These are phyloP conservation scores for Hypoxylon sp. DNA, from an alignment of 2,329 filamentous ascomycete genomes.

Conservation along the genomic window DNA sequence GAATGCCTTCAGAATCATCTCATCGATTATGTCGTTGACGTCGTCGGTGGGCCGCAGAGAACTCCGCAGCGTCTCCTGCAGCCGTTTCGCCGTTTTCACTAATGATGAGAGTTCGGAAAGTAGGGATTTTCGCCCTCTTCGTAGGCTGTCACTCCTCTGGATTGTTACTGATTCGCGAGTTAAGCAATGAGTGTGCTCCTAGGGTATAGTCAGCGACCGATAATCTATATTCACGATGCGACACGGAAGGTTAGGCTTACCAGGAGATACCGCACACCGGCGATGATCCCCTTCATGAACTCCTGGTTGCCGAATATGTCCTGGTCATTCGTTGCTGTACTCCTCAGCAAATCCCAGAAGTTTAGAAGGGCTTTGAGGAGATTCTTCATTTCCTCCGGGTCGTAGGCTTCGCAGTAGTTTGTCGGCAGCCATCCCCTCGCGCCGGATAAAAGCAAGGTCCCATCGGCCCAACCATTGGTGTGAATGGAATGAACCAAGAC, in stretches of 20 bases:
- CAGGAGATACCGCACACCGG: slow-evolving; percentile 87
- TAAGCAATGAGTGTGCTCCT: slow-evolving; percentile 90
- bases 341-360: slow-evolving; percentile 89
- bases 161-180: slow-evolving; percentile 82
- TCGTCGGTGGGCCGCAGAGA: slow-evolving; percentile 58
- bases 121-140: slow-evolving; percentile 83
- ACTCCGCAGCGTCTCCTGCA: slow-evolving; percentile 76
- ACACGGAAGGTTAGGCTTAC: slow-evolving; percentile 60
- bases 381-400: slow-evolving; percentile 84
- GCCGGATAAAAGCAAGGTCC: slow-evolving; percentile 85
- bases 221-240: background rate
- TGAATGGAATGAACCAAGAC: slow-evolving; percentile 96
- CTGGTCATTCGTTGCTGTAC: slow-evolving; percentile 76
- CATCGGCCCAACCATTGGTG: slow-evolving; percentile 98
- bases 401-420: slow-evolving; percentile 96
- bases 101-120: slow-evolving; percentile 88
- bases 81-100: slow-evolving; percentile 85
- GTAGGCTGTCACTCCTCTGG: slow-evolving; percentile 76
- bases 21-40: slow-evolving; percentile 81
- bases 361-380: slow-evolving; percentile 86
- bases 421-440: slow-evolving; percentile 95
- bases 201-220: slow-evolving; percentile 25
- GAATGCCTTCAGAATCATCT: slow-evolving; percentile 93
- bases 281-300: slow-evolving; percentile 92
- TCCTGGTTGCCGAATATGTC: slow-evolving; percentile 89